Base-by-base conservation (phyloP, 345 rosid species). In the Eucalyptus decipiens region DNA sequence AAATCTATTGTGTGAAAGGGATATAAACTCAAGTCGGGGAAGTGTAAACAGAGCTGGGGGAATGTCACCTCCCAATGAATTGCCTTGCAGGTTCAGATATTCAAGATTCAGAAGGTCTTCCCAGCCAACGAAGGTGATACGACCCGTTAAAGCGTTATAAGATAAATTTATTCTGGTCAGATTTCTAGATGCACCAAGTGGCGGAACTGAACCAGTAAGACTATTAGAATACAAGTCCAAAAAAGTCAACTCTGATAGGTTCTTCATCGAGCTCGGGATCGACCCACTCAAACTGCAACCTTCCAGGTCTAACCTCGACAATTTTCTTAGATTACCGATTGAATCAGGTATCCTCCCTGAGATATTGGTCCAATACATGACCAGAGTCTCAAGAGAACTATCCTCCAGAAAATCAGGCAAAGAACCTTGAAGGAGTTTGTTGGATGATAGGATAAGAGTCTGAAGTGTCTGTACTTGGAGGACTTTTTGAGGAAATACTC, bases 181-280 rank as follows among this genome's bases (percentile, higher is more conserved):
- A 54, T 91, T 89, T 80, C 14, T 91, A n/a, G 89, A 90, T 34
- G 9, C 1, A 7, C 87, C 30, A 51, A 89, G 58, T 3, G 92
- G 85, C 48, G 95, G 95, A 34, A 94, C 11, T 65, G 86, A 51
- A 67, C 96, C 94, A 5, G 47, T 54, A 47, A 95, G 90, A 10
- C 23, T 10, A 90, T 94, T 92, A 1, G 0, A 8, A 6, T 94
- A 93, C 34, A 94, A 86, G 60, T 93, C 92, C 87, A 94, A 15
- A 80, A 40, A 62, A 42, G 88, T 88, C 40, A 94, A 88, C 6
- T 91, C 58, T 11, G 90, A 87, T 17, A 92, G 94, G 9, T 87
- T 43, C 45, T 43, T 43, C 45, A 43, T 43, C 6, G 45, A 43
- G 45, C 45, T 40, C 2, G 45, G 9, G 45, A 43, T 43, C 45